Base-by-base conservation (phyloP, 805 yeast genomes). In the Kodamaea kaohsiungensis region DNA sequence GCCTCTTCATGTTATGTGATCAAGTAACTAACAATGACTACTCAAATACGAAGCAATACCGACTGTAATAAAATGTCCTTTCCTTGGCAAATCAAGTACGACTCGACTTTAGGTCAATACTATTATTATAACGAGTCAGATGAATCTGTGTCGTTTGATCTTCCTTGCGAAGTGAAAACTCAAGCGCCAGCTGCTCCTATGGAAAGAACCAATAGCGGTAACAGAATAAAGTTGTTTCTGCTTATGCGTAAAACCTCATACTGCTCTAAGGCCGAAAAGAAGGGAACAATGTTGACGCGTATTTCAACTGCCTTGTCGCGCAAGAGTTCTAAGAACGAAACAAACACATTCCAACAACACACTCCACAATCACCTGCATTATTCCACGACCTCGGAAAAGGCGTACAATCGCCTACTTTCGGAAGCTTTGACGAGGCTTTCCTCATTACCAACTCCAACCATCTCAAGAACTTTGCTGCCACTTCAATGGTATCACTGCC, bases 341-440 rank as follows among this genome's bases (percentile, higher is more conserved):
- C 48, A 3, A 15, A 12, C 37, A n/a, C 47, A 38, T 46, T 18
- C 18, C 38, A 16, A n/a, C 48, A 46, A 25, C 48, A 33, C 17
- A 27, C 48, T 9, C 48, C 48, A 13, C 18, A 18, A n/a, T 46
- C 48, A 7, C 48, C 48, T 10, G 30, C 33, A 12, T 46, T 33
- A 12, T 46, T 30, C 45, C 45, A 40, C 17, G 45, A 17, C 19
- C 7, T 16, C 10, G 25, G n/a, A 19, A 40, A 40, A 13, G 25
- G 12, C 42, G 5, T 12, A 15, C 43, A 7, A 17, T 17, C 19
- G 7, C 9, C 45, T 2, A 19, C 3, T 17, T 25, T 40, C 18
- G 45, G 19, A 17, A 12, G 19, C 13, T 19, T 57, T 62, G 70
- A 69, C 53, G 75, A 72, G 48, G 70, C 68, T 35, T 70, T 60